Conservation (phyloP, 2,329 filamentous ascomycete species). For the Keithomyces neogunnii region DNA sequence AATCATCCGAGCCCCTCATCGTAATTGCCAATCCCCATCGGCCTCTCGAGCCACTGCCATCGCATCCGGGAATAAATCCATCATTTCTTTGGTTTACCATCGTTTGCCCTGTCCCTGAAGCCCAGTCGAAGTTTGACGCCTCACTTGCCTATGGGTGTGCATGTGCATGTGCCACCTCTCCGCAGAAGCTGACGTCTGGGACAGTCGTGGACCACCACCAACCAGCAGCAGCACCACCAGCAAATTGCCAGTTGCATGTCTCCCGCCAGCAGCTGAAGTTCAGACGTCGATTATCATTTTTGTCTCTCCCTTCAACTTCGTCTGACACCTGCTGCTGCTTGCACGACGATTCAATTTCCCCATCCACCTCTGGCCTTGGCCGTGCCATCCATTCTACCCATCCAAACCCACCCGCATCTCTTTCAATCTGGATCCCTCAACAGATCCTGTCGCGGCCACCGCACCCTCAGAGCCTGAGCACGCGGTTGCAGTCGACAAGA, state of each 20-base stretch:
- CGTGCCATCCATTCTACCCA: slow-evolving; percentile 3
- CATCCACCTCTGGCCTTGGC: slow-evolving; percentile 6
- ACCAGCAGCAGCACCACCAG: not conserved
- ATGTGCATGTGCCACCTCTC: not conserved
- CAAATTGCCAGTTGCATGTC: slow-evolving; percentile 5
- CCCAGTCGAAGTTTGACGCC: not conserved
- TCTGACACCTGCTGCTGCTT: slow-evolving; percentile 6
- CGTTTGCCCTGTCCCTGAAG: not conserved
- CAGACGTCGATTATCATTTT: slow-evolving; percentile 1
- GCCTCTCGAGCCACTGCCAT: slow-evolving; percentile 2
- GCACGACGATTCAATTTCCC: not conserved
- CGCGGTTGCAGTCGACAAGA: slow-evolving; percentile 41
- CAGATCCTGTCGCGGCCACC: slow-evolving; percentile 18
- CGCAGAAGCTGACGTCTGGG: not conserved
- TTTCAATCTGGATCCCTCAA: slow-evolving; percentile 45
- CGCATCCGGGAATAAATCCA: not conserved
- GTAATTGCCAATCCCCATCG: not conserved
- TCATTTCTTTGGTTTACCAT: not conserved
- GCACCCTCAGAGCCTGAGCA: slow-evolving; percentile 14
- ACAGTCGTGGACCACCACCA: not conserved
- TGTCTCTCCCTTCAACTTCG: slow-evolving; percentile 9
- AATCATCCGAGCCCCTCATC: slow-evolving; percentile 3
- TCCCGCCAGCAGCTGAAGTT: slow-evolving; percentile 1
- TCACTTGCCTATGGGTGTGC: not conserved
- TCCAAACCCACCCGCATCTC: slow-evolving; percentile 8